Evolutionary conservation across 2,329 filamentous ascomycete species (phyloP).

Genomic region (Pseudopithomyces maydicus): DNA sequence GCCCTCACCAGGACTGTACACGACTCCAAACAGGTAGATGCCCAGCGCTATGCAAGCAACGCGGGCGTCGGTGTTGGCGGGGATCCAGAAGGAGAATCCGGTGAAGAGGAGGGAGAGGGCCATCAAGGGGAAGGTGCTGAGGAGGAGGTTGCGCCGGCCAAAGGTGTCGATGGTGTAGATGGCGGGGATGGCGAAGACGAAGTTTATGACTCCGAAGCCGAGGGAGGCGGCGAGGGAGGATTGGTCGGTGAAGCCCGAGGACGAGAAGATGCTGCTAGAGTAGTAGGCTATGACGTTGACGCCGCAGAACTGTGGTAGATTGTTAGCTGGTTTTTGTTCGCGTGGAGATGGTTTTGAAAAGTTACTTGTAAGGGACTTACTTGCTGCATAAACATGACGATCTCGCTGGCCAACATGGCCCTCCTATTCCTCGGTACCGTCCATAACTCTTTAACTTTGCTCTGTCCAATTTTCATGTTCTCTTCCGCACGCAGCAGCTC

Average conservation of each 20-base stretch:
- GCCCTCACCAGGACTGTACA: slow-evolving; percentile 26
- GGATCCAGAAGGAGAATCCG: slow-evolving; percentile 31
- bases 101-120: slow-evolving; percentile 28
- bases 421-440: slow-evolving; percentile 34
- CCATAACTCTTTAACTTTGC: slow-evolving; percentile 32
- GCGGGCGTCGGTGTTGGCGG: slow-evolving; percentile 6
- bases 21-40: slow-evolving; percentile 51
- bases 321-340: neutral
- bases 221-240: slow-evolving; percentile 32
- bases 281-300: slow-evolving; percentile 39
- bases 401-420: slow-evolving; percentile 31
- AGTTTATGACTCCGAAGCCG: slow-evolving; percentile 35
- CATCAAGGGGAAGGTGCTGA: slow-evolving; percentile 35
- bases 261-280: slow-evolving; percentile 65
- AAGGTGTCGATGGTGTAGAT: slow-evolving; percentile 37
- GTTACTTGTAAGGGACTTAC: slow-evolving; percentile 5
- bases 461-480: slow-evolving; percentile 38
- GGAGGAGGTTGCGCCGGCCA: slow-evolving; percentile 31
- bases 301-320: neutral
- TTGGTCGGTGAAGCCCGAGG: slow-evolving; percentile 24
- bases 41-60: slow-evolving; percentile 40
- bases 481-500: slow-evolving; percentile 40
- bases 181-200: slow-evolving; percentile 32
- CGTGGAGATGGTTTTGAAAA: too few species aligned
- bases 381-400: slow-evolving; percentile 44